Conservation (phyloP, 352 stramenopile genomes). For the Phytophthora melonis region DNA sequence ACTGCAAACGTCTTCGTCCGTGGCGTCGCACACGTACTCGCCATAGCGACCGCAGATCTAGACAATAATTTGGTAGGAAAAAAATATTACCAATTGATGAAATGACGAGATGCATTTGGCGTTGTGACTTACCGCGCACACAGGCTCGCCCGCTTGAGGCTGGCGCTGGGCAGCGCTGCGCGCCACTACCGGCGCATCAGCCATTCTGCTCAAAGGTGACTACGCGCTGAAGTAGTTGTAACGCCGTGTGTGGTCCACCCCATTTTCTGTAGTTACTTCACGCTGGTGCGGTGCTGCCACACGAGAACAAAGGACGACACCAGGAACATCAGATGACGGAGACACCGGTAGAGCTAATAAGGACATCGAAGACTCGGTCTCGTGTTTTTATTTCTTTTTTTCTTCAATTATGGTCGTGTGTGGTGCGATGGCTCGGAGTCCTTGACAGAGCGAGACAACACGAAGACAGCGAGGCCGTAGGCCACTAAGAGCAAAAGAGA, state of each 20-base stretch:
- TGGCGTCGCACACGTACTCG: slow-evolving; percentile 84
- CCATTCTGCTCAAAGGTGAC: slow-evolving; percentile 8
- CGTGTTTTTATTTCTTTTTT: slow-evolving; percentile 33
- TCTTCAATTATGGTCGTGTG: slow-evolving; percentile 10
- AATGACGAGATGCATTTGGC: background rate
- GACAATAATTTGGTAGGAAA: background rate
- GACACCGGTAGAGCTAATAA: no score
- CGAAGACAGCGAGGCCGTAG: no score
- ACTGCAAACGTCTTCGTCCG: slow-evolving; percentile 87
- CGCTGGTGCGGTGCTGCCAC: slow-evolving; percentile 58
- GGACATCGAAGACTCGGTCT: slow-evolving; percentile 30
- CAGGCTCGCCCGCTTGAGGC: slow-evolving; percentile 43
- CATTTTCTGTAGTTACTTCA: slow-evolving; percentile 14
- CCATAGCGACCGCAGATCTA: slow-evolving; percentile 79
- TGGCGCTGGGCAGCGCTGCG: slow-evolving; percentile 44
- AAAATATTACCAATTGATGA: background rate
- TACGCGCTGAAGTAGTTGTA: background rate
- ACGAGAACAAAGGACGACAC: slow-evolving; percentile 32
- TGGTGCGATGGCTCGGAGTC: slow-evolving; percentile 4
- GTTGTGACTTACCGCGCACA: slow-evolving; percentile 49
- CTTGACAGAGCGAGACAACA: slow-evolving; percentile 7
- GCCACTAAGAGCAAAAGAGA: background rate
- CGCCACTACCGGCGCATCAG: slow-evolving; percentile 32
- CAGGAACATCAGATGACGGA: no score
- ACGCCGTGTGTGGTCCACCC: background rate